phyloP scores from a whole-genome alignment of 2,329 filamentous ascomycete genomes.

The Tolypocladium amazonense region DNA sequence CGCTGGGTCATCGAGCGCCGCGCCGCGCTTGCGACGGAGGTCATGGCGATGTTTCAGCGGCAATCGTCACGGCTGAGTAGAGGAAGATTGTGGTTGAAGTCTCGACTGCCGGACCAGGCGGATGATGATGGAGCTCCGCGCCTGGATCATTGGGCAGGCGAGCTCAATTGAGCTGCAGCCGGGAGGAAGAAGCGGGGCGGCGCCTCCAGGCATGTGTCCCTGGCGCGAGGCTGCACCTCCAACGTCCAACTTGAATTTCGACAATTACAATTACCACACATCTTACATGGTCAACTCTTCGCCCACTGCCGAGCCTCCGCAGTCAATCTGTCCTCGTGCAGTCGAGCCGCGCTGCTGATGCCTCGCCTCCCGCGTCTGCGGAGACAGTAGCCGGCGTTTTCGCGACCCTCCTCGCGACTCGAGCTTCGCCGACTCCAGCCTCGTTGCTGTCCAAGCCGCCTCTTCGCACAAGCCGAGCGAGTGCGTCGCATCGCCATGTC shows the following conservation, averaged over 20 bases:
- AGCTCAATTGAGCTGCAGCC: neutral
- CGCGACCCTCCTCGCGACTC: slow-evolving; percentile 1
- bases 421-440: neutral
- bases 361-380: neutral
- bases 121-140: neutral
- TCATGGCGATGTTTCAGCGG: slow-evolving; percentile 1
- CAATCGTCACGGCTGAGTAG: neutral
- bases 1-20: slow-evolving; percentile 15
- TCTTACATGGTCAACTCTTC: neutral
- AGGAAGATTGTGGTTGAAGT: neutral
- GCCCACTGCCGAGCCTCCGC: neutral
- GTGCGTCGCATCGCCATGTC: slow-evolving; percentile 23
- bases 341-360: slow-evolving; percentile 1
- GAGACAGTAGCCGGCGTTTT: neutral
- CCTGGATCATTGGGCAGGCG: neutral
- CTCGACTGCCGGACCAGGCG: neutral
- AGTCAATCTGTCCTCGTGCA: neutral
- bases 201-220: neutral
- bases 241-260: neutral
- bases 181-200: neutral
- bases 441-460: neutral
- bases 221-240: neutral
- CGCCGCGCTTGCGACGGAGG: slow-evolving; percentile 4
- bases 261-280: neutral
- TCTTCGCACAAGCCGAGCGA: neutral